These are phyloP conservation scores for Lasiosphaeria hispida DNA, from an alignment of 495 filamentous ascomycete species.

Conservation along the genomic window DNA sequence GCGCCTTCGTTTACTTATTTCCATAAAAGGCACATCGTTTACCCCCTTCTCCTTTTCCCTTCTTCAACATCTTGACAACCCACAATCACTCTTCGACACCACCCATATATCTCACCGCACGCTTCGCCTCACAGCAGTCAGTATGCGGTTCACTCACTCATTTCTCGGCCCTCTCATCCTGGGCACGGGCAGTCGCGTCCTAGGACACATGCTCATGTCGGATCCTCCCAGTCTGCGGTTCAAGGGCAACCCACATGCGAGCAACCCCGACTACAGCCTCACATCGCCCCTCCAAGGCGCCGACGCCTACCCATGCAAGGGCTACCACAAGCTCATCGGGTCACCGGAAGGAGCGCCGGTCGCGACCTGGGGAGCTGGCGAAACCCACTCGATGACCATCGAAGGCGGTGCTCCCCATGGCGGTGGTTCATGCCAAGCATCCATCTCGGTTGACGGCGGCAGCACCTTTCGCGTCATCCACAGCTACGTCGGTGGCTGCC, in stretches of 20 bases:
- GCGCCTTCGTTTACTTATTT: too few species aligned
- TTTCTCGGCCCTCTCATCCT: neutral
- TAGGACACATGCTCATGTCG: slow-evolving; percentile 58
- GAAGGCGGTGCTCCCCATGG: slow-evolving; percentile 55
- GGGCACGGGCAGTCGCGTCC: slow-evolving; percentile 11
- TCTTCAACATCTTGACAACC: too few species aligned
- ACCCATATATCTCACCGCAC: neutral
- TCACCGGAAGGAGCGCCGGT: slow-evolving; percentile 43
- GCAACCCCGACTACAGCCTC: slow-evolving; percentile 42
- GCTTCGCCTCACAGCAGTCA: slow-evolving; percentile 1
- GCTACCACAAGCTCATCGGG: slow-evolving; percentile 49
- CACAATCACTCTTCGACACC: too few species aligned
- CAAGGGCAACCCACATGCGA: slow-evolving; percentile 43
- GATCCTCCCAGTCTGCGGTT: slow-evolving; percentile 50
- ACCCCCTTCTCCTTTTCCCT: too few species aligned
- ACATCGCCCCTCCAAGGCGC: slow-evolving; percentile 47
- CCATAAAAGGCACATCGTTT: too few species aligned
- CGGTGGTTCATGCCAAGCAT: slow-evolving; percentile 65
- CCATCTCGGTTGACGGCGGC: slow-evolving; percentile 59
- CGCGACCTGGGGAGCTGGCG: slow-evolving; percentile 52
- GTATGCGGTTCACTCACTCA: neutral
- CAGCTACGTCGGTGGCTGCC: slow-evolving; percentile 40
- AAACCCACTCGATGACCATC: slow-evolving; percentile 54
- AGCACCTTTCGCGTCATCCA: slow-evolving; percentile 47
- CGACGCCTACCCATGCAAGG: slow-evolving; percentile 63